Evolutionary conservation across 164 flowering plant genomes (phyloP).

Genomic region (grape (Vitis vinifera)): ASM3070453v1 NC_081817.1:493001-493500

Average conservation of each 20-base stretch:
- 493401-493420: no score
- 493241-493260: conserved; percentile 16
- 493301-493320: conserved; percentile 28
- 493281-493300: conserved; percentile 2
- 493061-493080: conserved; percentile 16
- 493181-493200: conserved; percentile 3
- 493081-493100: conserved; percentile 14
- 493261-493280: conserved; percentile 6
- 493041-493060: not conserved
- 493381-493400: conserved; percentile 6
- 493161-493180: conserved; percentile 20
- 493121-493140: no score
- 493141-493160: conserved; percentile 8
- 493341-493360: not conserved
- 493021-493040: conserved; percentile 5
- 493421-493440: no score
- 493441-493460: no score
- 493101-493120: not conserved
- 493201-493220: not conserved
- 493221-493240: conserved; percentile 20
- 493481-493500: no score
- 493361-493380: conserved; percentile 15
- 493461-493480: no score
- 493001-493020: conserved; percentile 8
- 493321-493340: conserved; percentile 10